phyloP scores from a whole-genome alignment of 352 stramenopile genomes.

The Thraustochytrium striatum region DNA sequence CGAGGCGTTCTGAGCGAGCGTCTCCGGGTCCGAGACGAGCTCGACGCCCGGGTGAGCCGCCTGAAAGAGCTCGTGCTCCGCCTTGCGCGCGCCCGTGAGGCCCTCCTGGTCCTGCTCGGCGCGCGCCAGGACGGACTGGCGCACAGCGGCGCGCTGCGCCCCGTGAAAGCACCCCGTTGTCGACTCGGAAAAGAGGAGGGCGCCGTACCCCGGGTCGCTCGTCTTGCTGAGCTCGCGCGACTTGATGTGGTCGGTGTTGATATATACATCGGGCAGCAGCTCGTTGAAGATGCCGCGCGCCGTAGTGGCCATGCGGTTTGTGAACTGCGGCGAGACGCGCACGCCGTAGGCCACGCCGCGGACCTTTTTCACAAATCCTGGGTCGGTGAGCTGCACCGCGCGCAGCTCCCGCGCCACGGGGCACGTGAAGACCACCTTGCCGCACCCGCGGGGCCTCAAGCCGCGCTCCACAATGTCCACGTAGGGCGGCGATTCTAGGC shows the following conservation, averaged over 20 bases:
- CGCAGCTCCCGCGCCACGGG: conserved; percentile 87
- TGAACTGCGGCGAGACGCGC: conserved; percentile 89
- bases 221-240: conserved; percentile 56
- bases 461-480: conserved; percentile 46
- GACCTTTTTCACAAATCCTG: conserved; percentile 97
- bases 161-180: conserved; percentile 89
- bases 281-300: conserved; percentile 93
- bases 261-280: conserved; percentile 98
- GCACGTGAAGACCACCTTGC: conserved; percentile 83
- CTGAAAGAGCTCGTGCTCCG: neutral
- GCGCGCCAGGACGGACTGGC: conserved; percentile 46
- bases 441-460: conserved; percentile 56
- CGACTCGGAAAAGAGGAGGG: conserved; percentile 93
- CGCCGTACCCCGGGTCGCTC: conserved; percentile 76
- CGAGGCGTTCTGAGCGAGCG: conserved; percentile 85
- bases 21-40: conserved; percentile 74
- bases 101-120: too few species aligned
- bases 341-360: conserved; percentile 90
- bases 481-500: conserved; percentile 76
- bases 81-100: conserved; percentile 35
- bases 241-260: conserved; percentile 98
- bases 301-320: conserved; percentile 93
- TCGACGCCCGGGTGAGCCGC: neutral
- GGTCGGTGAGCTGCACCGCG: conserved; percentile 88
- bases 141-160: conserved; percentile 72